phyloP scores from a whole-genome alignment of 1,139 yeast genomes.

The Debaryomycetaceae sp. region DNA sequence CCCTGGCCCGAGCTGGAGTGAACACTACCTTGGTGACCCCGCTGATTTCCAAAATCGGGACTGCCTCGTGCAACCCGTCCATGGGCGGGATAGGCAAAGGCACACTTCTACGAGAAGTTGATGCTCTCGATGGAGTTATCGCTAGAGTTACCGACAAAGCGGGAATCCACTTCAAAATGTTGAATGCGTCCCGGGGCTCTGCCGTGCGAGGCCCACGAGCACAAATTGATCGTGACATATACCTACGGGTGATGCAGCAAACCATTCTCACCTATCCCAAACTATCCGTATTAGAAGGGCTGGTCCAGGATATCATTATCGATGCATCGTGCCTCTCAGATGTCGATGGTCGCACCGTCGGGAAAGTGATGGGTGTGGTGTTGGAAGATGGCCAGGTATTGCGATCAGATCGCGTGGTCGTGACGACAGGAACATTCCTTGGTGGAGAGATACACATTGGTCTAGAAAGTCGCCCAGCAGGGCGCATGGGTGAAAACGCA shows the following conservation, averaged over 20 bases:
- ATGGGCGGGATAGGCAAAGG: conserved; percentile 99
- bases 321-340: conserved; percentile 9
- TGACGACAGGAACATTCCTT: conserved; percentile 92
- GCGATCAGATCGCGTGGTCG: conserved; percentile 57
- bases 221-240: conserved; percentile 81
- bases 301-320: conserved; percentile 77
- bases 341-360: conserved; percentile 25
- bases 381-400: conserved; percentile 57
- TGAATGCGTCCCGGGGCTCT: conserved; percentile 85
- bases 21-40: conserved; percentile 74
- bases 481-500: conserved; percentile 87
- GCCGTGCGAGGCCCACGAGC: conserved; percentile 99
- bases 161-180: conserved; percentile 82
- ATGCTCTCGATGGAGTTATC: conserved; percentile 91
- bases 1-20: conserved; percentile 77
- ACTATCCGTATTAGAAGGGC: conserved; percentile 55
- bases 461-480: conserved; percentile 67
- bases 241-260: conserved; percentile 69
- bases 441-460: conserved; percentile 96
- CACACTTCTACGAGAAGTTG: conserved; percentile 81
- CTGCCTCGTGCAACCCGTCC: conserved; percentile 94
- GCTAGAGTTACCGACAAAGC: conserved; percentile 79
- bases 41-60: conserved; percentile 62
- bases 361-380: conserved; percentile 56
- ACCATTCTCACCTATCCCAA: conserved; percentile 51